Evolutionary conservation across 108 stramenopile species (phyloP), one percentile per base, ranked within the genome.

Genomic region (Pseudonitzschia multiseries): DNA sequence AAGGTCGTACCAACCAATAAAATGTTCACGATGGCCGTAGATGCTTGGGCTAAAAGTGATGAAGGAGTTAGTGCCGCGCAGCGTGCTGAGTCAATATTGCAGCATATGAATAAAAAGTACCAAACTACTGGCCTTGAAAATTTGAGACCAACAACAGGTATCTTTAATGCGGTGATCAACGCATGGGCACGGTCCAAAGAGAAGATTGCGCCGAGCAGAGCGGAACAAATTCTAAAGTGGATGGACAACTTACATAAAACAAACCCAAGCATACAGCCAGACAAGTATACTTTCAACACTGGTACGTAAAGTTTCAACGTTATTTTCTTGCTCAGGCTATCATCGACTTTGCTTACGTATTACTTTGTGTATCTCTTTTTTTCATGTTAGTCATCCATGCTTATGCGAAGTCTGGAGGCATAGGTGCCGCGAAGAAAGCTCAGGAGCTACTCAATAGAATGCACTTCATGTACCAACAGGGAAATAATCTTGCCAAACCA

Each of bases 11-110:
- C 84, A 14, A 93, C 85, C 24, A 85, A 87, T 32, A 87, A 90
- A 63, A 89, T 93, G 90, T 93, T 87, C 62, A 93, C 93, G 42
- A 93, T 90, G 88, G 88, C 89, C 31, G 89, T 93, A 28, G 92
- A 93, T 82, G 93, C 90, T 20, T 94, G 93, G 93, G 90, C 93
- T 9, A 92, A 90, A 63, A 92, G 90, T 66, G 87, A 87, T 1
- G 86, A 89, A 50, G 86, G 89, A 17, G 89, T 86, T 0, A 73
- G 76, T 54, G 93, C 89, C 27, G 93, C 90, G 43, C 82, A 87
- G 64, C 79, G 87, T 44, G 93, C 93, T 18, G 93, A 94, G 66
- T 77, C 87, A 4, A 81, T 94, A 17, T 76, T 94, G 69, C 86
- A 93, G 69, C 83, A 85, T 40, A 91, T 91, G 90, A 74, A 88